A percentile compares a stretch with the other conserved stretches of the same genome.
phyloP scores from a whole-genome alignment of 768 basidiomycete genomes.

The Pulveroboletus frians region DNA sequence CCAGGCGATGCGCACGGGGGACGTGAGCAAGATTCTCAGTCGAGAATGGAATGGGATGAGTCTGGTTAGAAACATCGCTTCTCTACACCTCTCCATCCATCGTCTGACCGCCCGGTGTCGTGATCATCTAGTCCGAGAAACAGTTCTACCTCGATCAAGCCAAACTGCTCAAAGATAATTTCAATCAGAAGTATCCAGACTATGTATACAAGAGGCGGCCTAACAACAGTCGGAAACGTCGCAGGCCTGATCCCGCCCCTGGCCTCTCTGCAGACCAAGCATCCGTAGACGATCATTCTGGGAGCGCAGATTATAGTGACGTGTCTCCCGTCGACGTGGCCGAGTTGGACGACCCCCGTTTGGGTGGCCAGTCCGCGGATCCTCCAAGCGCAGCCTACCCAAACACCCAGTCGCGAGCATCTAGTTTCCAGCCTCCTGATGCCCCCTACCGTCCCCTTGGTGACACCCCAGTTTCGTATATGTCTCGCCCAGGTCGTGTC shows the following conservation, averaged over 20 bases:
- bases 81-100: background rate
- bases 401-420: constrained; percentile 12
- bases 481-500: constrained; percentile 22
- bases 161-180: constrained; percentile 77
- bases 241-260: constrained; percentile 35
- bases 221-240: constrained; percentile 75
- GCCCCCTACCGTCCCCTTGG: constrained; percentile 21
- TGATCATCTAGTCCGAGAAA: constrained; percentile 57
- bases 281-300: constrained; percentile 29
- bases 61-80: constrained; percentile 42
- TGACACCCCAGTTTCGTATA: constrained; percentile 26
- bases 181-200: constrained; percentile 83
- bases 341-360: constrained; percentile 21
- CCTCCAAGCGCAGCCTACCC: constrained; percentile 12
- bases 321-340: constrained; percentile 35
- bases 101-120: constrained; percentile 10
- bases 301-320: constrained; percentile 33
- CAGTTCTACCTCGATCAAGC: constrained; percentile 87
- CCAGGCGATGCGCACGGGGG: constrained; percentile 85
- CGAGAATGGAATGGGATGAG: constrained; percentile 83
- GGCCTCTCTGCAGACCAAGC: constrained; percentile 29
- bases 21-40: constrained; percentile 83
- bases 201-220: constrained; percentile 86
- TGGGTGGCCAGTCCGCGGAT: constrained; percentile 18
- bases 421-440: constrained; percentile 26